A percentile compares a stretch with the other conserved stretches of the same genome.
phyloP scores from a whole-genome alignment of 768 basidiomycete genomes.

The Dioszegia hungarica region DNA sequence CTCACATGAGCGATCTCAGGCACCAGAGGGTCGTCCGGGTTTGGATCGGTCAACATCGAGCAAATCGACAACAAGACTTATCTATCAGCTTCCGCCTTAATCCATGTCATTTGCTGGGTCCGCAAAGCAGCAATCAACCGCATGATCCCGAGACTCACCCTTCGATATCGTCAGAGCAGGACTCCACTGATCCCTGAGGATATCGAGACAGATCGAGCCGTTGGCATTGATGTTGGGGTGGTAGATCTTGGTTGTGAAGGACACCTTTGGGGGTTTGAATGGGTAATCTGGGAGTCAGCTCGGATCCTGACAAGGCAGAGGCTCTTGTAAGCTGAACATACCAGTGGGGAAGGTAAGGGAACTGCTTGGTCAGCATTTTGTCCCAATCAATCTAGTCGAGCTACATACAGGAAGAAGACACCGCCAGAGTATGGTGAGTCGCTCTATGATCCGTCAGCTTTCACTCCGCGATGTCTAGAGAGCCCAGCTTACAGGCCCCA shows the following conservation, averaged over 20 bases:
- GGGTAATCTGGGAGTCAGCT: constrained; percentile 82
- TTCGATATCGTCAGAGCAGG: constrained; percentile 98
- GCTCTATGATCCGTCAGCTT: constrained; percentile 57
- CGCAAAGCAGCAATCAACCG: no score
- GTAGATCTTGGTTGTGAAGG: constrained; percentile 99
- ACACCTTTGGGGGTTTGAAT: constrained; percentile 99
- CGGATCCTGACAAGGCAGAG: neutral
- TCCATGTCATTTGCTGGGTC: no score
- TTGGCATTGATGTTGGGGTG: constrained; percentile 99
- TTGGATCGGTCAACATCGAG: constrained; percentile 98
- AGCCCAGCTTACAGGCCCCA: constrained; percentile 93
- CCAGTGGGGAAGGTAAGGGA: constrained; percentile 50
- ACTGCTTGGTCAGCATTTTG: constrained; percentile 16
- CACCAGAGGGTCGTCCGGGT: constrained; percentile 97
- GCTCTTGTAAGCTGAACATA: constrained; percentile 12
- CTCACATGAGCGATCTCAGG: constrained; percentile 87
- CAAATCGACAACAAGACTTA: constrained; percentile 98
- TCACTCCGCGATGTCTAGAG: no score
- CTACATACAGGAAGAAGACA: constrained; percentile 73
- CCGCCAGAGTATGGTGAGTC: constrained; percentile 98
- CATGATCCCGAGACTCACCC: constrained; percentile 69
- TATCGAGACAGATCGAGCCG: constrained; percentile 97
- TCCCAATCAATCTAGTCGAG: neutral
- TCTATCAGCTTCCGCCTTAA: no score
- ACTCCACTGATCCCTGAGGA: constrained; percentile 97